Evolutionary conservation across 352 stramenopile species (phyloP).

Genomic region (Pythium dissimile): DNA sequence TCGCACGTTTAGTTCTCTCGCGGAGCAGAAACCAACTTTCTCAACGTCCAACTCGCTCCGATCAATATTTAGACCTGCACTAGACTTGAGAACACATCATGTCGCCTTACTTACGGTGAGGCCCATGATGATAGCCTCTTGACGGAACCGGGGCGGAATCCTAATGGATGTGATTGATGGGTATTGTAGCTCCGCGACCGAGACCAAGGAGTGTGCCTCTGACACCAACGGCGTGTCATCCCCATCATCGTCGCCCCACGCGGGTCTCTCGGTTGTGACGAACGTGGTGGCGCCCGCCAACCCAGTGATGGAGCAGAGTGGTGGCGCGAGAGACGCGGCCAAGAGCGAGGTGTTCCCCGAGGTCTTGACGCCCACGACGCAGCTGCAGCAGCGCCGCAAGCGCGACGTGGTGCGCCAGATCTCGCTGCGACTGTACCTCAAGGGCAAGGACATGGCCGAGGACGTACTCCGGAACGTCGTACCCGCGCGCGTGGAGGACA

Average conservation of each 20-base stretch:
- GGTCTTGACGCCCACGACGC: conserved; percentile 20
- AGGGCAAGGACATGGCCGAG: conserved; percentile 57
- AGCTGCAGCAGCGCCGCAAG: conserved; percentile 35
- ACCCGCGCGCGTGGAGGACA: conserved; percentile 51
- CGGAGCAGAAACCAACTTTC: neutral
- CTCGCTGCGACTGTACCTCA: conserved; percentile 75
- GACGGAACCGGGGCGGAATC: neutral
- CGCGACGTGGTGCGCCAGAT: conserved; percentile 73
- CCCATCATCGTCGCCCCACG: neutral
- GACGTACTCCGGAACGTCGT: conserved; percentile 66
- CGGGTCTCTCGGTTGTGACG: conserved; percentile 7
- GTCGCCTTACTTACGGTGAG: neutral
- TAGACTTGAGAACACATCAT: too few species aligned
- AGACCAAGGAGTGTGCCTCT: neutral
- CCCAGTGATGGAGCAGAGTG: neutral
- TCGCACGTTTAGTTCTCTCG: neutral
- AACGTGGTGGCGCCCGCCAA: neutral
- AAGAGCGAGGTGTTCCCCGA: conserved; percentile 7
- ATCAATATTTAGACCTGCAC: too few species aligned
- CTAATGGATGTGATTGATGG: too few species aligned
- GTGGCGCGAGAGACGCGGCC: neutral
- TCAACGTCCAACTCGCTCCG: neutral
- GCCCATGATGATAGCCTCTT: neutral
- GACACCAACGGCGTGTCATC: neutral
- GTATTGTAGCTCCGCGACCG: neutral